These are phyloP conservation scores for Curvularia lunata DNA, from an alignment of 2,329 filamentous ascomycete species.

Conservation along the genomic window DNA sequence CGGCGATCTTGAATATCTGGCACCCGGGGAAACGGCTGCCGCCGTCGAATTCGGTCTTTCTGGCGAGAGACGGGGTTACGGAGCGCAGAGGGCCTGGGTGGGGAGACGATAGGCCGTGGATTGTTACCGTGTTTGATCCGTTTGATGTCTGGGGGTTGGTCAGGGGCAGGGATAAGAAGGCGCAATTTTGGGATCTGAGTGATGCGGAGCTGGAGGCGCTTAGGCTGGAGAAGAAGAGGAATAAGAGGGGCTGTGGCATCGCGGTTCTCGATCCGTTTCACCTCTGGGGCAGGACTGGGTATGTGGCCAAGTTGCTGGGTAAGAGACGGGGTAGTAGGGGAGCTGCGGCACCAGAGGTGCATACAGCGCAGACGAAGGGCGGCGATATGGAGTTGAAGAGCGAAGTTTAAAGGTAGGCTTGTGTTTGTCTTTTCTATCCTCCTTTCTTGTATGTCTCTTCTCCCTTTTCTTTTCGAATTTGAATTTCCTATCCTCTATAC, in stretches of 20 bases:
- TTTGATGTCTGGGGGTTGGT: slow-evolving; percentile 45
- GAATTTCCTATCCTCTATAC: no score
- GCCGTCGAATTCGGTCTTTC: slow-evolving; percentile 57
- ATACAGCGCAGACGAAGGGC: neutral
- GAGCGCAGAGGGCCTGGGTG: slow-evolving; percentile 60
- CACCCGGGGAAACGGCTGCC: slow-evolving; percentile 60
- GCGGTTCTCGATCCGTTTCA: slow-evolving; percentile 41
- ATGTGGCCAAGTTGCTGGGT: slow-evolving; percentile 35
- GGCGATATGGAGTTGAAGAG: neutral
- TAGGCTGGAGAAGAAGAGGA: slow-evolving; percentile 35
- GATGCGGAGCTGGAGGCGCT: slow-evolving; percentile 39
- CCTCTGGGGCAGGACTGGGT: slow-evolving; percentile 38
- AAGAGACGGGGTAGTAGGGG: neutral
- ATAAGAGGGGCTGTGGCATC: slow-evolving; percentile 28
- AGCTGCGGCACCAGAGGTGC: neutral
- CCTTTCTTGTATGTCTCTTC: no score
- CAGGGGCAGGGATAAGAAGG: slow-evolving; percentile 43
- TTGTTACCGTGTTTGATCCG: slow-evolving; percentile 50
- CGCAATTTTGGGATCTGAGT: slow-evolving; percentile 48
- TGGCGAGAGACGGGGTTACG: slow-evolving; percentile 59
- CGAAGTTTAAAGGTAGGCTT: neutral
- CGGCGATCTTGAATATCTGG: slow-evolving; percentile 58
- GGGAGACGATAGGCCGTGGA: slow-evolving; percentile 55
- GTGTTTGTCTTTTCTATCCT: neutral
- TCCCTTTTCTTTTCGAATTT: no score